Evolutionary conservation across 768 basidiomycete species (phyloP).

Genomic region (Exsudoporus frostii): DNA sequence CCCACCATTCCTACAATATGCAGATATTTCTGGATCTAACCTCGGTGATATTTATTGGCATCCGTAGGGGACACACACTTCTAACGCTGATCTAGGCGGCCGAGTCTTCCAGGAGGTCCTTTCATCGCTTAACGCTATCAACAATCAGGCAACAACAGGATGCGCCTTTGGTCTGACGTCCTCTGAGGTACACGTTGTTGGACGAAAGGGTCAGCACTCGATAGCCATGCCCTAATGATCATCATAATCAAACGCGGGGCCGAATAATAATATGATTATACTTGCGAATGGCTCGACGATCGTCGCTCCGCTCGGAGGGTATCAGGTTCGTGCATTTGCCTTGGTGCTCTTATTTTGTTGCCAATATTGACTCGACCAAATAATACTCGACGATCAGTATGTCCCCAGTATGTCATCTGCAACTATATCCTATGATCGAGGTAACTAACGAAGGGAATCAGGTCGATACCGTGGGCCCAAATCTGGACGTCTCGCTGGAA

Average conservation of each 20-base stretch:
- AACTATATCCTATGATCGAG: neutral
- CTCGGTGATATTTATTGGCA: neutral
- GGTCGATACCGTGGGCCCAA: slow-evolving; percentile 63
- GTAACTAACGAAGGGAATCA: slow-evolving; percentile 21
- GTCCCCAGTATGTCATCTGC: slow-evolving; percentile 37
- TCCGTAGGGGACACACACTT: neutral
- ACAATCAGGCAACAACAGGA: neutral
- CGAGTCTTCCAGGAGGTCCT: neutral
- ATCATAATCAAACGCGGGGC: too few relatives aligned
- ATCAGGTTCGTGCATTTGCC: slow-evolving; percentile 42
- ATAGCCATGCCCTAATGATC: too few relatives aligned
- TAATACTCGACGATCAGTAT: slow-evolving; percentile 27
- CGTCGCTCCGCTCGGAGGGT: slow-evolving; percentile 59
- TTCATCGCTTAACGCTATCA: neutral
- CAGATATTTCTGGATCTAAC: neutral
- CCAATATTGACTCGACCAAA: slow-evolving; percentile 8
- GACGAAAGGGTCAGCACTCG: neutral
- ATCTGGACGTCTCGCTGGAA: slow-evolving; percentile 62
- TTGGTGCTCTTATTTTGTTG: neutral
- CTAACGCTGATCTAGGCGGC: neutral
- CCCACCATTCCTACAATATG: neutral
- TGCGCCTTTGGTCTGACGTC: neutral
- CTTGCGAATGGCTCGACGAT: slow-evolving; percentile 65
- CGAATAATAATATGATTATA: too few relatives aligned
- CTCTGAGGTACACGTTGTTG: neutral